A percentile compares a stretch with the other conserved stretches of the same genome.
These are phyloP conservation scores for Volvariella surrecta DNA, from an alignment of 1,284 basidiomycete species.

Conservation along the genomic window DNA sequence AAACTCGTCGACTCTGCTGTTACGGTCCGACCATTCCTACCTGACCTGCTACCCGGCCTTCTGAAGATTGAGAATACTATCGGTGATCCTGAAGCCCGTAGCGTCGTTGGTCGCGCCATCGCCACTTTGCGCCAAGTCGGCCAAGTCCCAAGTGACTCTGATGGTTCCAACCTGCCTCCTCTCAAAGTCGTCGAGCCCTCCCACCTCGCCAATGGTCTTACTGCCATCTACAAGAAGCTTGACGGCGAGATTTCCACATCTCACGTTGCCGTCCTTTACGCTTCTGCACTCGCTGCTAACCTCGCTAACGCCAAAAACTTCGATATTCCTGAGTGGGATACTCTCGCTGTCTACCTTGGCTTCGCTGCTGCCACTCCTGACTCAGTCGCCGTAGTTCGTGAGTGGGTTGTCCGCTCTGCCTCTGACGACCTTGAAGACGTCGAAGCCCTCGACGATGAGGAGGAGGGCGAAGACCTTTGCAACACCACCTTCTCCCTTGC, in stretches of 20 bases:
- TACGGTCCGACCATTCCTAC: slow-evolving; percentile 94
- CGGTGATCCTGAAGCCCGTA: slow-evolving; percentile 93
- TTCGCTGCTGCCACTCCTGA: slow-evolving; percentile 64
- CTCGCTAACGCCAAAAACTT: slow-evolving; percentile 90
- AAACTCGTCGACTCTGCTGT: slow-evolving; percentile 95
- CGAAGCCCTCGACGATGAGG: slow-evolving; percentile 77
- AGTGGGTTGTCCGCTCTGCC: slow-evolving; percentile 87
- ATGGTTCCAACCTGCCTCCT: slow-evolving; percentile 86
- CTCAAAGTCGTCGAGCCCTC: slow-evolving; percentile 68
- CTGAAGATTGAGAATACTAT: slow-evolving; percentile 91
- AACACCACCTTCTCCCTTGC: slow-evolving; percentile 98
- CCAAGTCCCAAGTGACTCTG: slow-evolving; percentile 72
- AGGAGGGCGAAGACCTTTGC: slow-evolving; percentile 96
- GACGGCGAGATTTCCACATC: slow-evolving; percentile 52
- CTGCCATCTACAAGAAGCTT: slow-evolving; percentile 79
- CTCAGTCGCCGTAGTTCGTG: slow-evolving; percentile 62
- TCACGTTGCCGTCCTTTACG: slow-evolving; percentile 64
- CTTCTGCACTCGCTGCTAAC: slow-evolving; percentile 73
- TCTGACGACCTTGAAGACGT: slow-evolving; percentile 69
- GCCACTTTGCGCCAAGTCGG: slow-evolving; percentile 90
- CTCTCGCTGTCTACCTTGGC: slow-evolving; percentile 70
- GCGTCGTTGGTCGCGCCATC: slow-evolving; percentile 84
- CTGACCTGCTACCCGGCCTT: slow-evolving; percentile 89
- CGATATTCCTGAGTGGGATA: slow-evolving; percentile 83
- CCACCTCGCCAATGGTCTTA: slow-evolving; percentile 58